Conservation (phyloP, 495 filamentous ascomycete genomes). For the Penicillium lividum region DNA sequence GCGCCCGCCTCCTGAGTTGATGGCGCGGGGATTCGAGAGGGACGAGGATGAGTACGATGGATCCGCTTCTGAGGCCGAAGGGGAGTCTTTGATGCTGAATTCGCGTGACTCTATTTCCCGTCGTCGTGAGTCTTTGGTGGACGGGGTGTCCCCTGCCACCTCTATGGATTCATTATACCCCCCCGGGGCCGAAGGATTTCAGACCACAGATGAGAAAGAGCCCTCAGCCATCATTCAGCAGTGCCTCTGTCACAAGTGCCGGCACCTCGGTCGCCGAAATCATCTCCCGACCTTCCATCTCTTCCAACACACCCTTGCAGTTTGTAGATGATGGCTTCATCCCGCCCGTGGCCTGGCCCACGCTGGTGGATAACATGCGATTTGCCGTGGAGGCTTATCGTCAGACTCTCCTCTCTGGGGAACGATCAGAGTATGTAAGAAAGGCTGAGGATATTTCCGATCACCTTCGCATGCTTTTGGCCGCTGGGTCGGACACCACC, state of each 20-base stretch:
- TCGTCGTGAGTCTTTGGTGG: conserved; percentile 65
- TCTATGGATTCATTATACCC: conserved; percentile 87
- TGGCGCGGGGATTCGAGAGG: conserved; percentile 77
- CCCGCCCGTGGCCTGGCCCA: conserved; percentile 79
- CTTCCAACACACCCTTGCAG: conserved; percentile 67
- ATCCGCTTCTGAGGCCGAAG: conserved; percentile 86
- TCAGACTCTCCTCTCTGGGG: conserved; percentile 74
- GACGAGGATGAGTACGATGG: conserved; percentile 85
- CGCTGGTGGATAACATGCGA: conserved; percentile 87
- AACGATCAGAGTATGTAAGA: conserved; percentile 86
- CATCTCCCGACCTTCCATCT: conserved; percentile 49
- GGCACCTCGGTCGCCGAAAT: conserved; percentile 40
- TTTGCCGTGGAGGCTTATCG: conserved; percentile 83
- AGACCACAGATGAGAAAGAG: conserved; percentile 22
- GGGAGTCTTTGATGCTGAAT: conserved; percentile 58
- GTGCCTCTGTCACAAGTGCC: conserved; percentile 28
- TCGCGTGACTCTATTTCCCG: conserved; percentile 60
- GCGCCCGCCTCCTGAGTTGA: conserved; percentile 86
- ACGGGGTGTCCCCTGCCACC: conserved; percentile 82
- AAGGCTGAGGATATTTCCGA: conserved; percentile 97
- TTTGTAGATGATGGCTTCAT: conserved; percentile 83
- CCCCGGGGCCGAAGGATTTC: conserved; percentile 37
- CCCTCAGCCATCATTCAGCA: conserved; percentile 29
- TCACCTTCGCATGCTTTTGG: conserved; percentile 88
- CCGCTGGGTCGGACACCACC: conserved; percentile 92